Evolutionary conservation across 805 yeast species (phyloP).

Genomic region (Candida alai): DNA sequence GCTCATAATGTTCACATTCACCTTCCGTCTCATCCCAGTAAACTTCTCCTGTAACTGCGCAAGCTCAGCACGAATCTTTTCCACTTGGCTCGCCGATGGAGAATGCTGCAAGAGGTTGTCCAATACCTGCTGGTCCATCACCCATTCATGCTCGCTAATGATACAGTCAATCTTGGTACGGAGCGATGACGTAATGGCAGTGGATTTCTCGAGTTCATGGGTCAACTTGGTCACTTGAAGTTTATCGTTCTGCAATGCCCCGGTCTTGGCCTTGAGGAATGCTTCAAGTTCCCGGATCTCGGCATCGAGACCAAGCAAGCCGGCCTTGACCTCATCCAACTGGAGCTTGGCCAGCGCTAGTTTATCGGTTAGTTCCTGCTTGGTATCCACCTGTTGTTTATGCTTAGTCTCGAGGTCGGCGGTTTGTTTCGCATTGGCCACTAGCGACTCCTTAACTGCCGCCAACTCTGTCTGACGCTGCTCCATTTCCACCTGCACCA

Average conservation of each 20-base stretch:
- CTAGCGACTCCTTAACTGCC: slow-evolving; percentile 39
- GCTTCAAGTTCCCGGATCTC: slow-evolving; percentile 62
- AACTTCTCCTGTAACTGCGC: slow-evolving; percentile 54
- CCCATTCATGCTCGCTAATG: slow-evolving; percentile 65
- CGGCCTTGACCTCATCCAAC: slow-evolving; percentile 54
- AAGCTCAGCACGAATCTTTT: slow-evolving; percentile 52
- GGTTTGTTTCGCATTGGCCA: slow-evolving; percentile 30
- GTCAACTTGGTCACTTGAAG: slow-evolving; percentile 50
- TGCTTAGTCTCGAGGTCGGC: slow-evolving; percentile 19
- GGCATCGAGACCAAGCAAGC: slow-evolving; percentile 65
- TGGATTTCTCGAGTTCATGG: slow-evolving; percentile 52
- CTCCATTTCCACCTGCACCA: slow-evolving; percentile 65
- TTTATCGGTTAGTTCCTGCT: slow-evolving; percentile 17
- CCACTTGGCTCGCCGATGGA: slow-evolving; percentile 59
- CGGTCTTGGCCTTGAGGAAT: slow-evolving; percentile 41
- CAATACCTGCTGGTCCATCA: slow-evolving; percentile 58
- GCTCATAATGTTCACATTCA: slow-evolving; percentile 81
- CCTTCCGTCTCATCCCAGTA: slow-evolving; percentile 71
- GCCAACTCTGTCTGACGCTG: slow-evolving; percentile 58
- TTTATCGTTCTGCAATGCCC: slow-evolving; percentile 43
- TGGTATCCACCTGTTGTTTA: slow-evolving; percentile 5
- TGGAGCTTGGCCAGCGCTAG: slow-evolving; percentile 21
- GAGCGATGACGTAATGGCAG: slow-evolving; percentile 32
- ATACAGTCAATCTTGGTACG: slow-evolving; percentile 41
- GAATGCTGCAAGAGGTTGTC: slow-evolving; percentile 56